Percentiles rank a stretch among this genome's conserved stretches.
These are phyloP conservation scores for Pueraria montana DNA, from an alignment of 306 rosid genomes.

Conservation along the genomic window DNA sequence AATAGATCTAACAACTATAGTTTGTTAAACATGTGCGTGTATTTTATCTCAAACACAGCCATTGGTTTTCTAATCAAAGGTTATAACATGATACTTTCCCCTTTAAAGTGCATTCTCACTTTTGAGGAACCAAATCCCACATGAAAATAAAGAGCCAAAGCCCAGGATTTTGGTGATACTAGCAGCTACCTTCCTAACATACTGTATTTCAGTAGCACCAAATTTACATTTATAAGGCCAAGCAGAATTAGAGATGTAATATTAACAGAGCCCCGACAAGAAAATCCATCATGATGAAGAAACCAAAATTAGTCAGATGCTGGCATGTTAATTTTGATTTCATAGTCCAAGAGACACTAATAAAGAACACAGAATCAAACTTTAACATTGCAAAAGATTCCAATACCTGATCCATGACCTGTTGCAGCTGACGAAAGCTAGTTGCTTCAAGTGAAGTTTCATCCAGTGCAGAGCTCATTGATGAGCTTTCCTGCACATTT, in stretches of 20 bases:
- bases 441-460: constrained; percentile 70
- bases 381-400: neutral
- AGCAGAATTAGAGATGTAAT: constrained; percentile 29
- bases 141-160: neutral
- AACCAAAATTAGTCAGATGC: constrained; percentile 21
- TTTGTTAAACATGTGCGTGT: neutral
- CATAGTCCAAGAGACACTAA: constrained; percentile 27
- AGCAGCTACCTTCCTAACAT: constrained; percentile 1
- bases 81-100: neutral
- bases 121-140: neutral
- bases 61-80: neutral
- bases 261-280: neutral
- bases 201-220: constrained; percentile 30
- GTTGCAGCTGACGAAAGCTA: constrained; percentile 76
- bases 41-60: neutral
- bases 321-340: constrained; percentile 28
- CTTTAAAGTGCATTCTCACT: neutral
- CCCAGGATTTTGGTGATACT: constrained; percentile 15
- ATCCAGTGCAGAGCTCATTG: constrained; percentile 61
- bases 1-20: neutral
- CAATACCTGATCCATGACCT: constrained; percentile 72
- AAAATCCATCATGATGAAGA: constrained; percentile 32
- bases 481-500: constrained; percentile 63
- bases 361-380: constrained; percentile 17
- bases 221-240: constrained; percentile 34